These are phyloP conservation scores for Diospyros kaki DNA, from an alignment of 148 eudicot species.

Conservation along the genomic window DNA sequence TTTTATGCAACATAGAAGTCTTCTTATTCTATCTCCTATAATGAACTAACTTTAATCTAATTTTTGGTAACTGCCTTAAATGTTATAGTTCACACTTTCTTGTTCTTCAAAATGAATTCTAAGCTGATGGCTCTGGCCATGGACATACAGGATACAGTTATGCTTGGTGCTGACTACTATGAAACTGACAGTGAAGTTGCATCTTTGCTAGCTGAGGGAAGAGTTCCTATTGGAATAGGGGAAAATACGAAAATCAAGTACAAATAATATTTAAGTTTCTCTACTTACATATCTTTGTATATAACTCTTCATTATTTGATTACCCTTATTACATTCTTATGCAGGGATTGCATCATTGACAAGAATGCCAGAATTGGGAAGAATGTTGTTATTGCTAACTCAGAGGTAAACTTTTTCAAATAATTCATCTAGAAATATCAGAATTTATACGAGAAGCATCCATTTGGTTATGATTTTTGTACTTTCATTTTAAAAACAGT, in stretches of 20 bases:
- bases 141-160: constrained; percentile 76
- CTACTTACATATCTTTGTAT: background rate
- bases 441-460: no score
- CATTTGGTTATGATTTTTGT: no score
- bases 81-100: no score
- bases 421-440: background rate
- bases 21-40: background rate
- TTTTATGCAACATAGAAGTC: background rate
- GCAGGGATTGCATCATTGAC: constrained; percentile 94
- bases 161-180: constrained; percentile 96
- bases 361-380: constrained; percentile 96
- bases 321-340: constrained; percentile 8
- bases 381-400: constrained; percentile 73
- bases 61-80: no score
- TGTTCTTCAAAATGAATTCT: background rate
- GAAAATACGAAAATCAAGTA: constrained; percentile 92
- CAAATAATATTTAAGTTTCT: background rate
- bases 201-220: constrained; percentile 61
- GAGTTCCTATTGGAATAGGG: constrained; percentile 90
- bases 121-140: background rate
- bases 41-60: no score
- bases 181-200: constrained; percentile 75
- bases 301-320: background rate
- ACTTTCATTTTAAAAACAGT: no score
- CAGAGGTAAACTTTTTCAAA: constrained; percentile 49